phyloP scores from a whole-genome alignment of 352 stramenopile species.

The Plasmopara viticola region DNA sequence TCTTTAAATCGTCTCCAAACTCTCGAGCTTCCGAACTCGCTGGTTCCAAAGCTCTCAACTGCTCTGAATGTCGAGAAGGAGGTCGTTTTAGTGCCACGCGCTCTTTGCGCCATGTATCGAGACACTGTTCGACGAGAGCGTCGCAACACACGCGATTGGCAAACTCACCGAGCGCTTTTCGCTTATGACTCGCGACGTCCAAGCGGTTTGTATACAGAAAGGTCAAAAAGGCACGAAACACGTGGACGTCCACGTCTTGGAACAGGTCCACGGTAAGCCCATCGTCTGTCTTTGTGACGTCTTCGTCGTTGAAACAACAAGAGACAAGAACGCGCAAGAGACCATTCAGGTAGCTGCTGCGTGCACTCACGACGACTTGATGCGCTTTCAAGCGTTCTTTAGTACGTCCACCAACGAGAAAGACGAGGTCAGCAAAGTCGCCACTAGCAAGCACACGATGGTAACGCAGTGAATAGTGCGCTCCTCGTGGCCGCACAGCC shows the following conservation, averaged over 20 bases:
- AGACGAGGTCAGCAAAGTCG: constrained; percentile 54
- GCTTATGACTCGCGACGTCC: constrained; percentile 57
- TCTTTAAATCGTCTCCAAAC: constrained; percentile 56
- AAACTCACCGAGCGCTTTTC: constrained; percentile 44
- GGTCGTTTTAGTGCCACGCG: constrained; percentile 10
- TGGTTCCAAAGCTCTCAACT: constrained; percentile 13
- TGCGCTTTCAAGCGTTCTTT: constrained; percentile 34
- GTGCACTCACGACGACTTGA: constrained; percentile 48
- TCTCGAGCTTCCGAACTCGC: constrained; percentile 23
- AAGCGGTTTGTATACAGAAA: constrained; percentile 73
- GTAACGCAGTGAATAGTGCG: constrained; percentile 60
- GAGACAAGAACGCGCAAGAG: constrained; percentile 38
- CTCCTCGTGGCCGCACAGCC: constrained; percentile 44
- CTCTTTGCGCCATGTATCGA: constrained; percentile 52
- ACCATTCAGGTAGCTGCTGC: constrained; percentile 52
- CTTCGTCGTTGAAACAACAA: not conserved
- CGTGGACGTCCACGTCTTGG: constrained; percentile 43
- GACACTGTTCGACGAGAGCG: constrained; percentile 35
- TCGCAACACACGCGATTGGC: constrained; percentile 50
- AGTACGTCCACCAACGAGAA: constrained; percentile 27
- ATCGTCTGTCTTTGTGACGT: constrained; percentile 3
- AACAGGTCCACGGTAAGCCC: constrained; percentile 47
- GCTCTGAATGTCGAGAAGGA: constrained; percentile 13
- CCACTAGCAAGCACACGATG: constrained; percentile 39
- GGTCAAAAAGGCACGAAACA: constrained; percentile 55